Evolutionary conservation across 805 yeast species (phyloP).

Genomic region (Lipomyces orientalis): DNA sequence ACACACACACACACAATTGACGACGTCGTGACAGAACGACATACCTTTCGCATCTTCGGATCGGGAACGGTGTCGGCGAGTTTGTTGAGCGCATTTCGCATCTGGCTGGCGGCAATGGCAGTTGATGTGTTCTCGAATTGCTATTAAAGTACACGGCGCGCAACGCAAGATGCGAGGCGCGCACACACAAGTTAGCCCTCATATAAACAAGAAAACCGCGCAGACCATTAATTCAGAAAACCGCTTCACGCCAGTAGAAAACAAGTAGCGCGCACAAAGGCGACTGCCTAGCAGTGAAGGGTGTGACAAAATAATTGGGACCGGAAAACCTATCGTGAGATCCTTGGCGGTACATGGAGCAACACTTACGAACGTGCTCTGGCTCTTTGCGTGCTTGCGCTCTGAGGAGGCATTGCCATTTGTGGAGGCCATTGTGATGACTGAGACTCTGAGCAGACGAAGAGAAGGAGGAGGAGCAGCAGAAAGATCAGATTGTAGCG

Average conservation of each 20-base stretch:
- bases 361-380: conserved; percentile 67
- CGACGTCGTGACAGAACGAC: not conserved
- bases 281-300: not conserved
- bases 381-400: conserved; percentile 69
- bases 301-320: not conserved
- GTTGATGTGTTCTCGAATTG: conserved; percentile 89
- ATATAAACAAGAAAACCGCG: not conserved
- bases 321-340: not conserved
- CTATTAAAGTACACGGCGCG: conserved; percentile 14
- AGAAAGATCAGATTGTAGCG: not conserved
- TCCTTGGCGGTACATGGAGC: not conserved
- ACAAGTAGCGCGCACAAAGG: not conserved
- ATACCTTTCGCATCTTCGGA: conserved; percentile 43
- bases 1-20: not conserved
- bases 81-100: conserved; percentile 93
- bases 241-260: not conserved
- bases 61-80: conserved; percentile 80
- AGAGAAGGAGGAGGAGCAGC: not conserved
- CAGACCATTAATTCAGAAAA: not conserved
- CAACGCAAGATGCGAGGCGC: not conserved
- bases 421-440: conserved; percentile 12
- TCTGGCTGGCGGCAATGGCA: conserved; percentile 94
- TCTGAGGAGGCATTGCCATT: conserved; percentile 24
- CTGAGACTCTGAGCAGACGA: not conserved
- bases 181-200: conserved; percentile 55